These are phyloP conservation scores for Naganishia sp. DNA, from an alignment of 1,284 basidiomycete species.

Conservation along the genomic window DNA sequence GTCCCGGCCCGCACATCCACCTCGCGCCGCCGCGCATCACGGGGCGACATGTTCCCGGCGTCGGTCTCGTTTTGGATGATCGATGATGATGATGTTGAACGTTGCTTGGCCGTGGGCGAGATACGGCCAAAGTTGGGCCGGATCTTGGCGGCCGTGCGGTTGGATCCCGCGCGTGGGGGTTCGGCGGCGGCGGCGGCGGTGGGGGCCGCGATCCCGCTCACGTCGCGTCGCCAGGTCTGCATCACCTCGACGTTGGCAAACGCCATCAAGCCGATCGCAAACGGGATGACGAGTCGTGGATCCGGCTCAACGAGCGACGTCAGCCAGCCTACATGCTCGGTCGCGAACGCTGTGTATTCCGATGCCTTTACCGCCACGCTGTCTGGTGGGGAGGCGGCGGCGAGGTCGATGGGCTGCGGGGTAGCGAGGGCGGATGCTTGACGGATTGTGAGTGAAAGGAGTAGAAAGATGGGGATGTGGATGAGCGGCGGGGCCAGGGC, in stretches of 20 bases:
- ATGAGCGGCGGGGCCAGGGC: conserved; percentile 48
- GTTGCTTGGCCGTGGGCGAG: conserved; percentile 1
- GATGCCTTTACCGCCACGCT: background rate
- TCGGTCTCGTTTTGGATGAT: conserved; percentile 25
- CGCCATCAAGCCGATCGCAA: conserved; percentile 47
- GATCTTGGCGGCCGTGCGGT: conserved; percentile 16
- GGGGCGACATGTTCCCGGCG: conserved; percentile 26
- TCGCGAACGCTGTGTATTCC: conserved; percentile 37
- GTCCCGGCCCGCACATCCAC: background rate
- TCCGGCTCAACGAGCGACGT: conserved; percentile 49
- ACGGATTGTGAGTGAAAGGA: conserved; percentile 51
- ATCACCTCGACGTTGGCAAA: conserved; percentile 51
- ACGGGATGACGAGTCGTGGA: conserved; percentile 44
- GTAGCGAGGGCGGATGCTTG: conserved; percentile 37
- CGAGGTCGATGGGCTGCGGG: conserved; percentile 6
- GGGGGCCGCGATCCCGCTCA: background rate
- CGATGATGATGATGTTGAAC: background rate
- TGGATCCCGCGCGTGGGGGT: background rate
- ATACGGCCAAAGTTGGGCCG: conserved; percentile 29
- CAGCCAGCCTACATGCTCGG: conserved; percentile 50
- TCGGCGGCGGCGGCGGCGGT: background rate
- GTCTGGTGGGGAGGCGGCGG: background rate
- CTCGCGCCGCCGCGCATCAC: conserved; percentile 10
- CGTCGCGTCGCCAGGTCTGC: conserved; percentile 29
- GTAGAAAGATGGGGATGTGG: conserved; percentile 54